phyloP scores from a whole-genome alignment of 2,329 filamentous ascomycete genomes.

The Alternaria incomplexa region DNA sequence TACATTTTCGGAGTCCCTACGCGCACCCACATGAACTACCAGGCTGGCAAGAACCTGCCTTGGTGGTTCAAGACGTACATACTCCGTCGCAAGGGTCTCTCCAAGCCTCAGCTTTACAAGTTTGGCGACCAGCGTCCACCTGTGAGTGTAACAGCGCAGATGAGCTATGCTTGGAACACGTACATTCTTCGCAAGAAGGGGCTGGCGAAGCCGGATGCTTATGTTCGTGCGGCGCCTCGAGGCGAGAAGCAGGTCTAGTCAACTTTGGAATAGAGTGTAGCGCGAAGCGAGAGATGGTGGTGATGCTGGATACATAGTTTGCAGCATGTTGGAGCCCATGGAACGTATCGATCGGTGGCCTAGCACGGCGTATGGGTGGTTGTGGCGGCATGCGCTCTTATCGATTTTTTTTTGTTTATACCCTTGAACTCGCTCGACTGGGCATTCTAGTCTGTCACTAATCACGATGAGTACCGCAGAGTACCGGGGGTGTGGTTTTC shows the following conservation, averaged over 20 bases:
- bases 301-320: background rate
- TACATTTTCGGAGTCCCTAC: slow-evolving; percentile 58
- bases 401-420: slow-evolving; percentile 11
- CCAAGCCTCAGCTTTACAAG: slow-evolving; percentile 49
- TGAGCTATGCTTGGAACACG: slow-evolving; percentile 27
- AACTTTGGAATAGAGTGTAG: background rate
- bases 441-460: background rate
- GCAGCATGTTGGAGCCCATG: background rate
- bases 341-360: background rate
- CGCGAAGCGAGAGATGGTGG: background rate
- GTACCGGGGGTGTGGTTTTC: background rate
- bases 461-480: background rate
- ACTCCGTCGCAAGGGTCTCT: slow-evolving; percentile 45
- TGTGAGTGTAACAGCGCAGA: slow-evolving; percentile 24
- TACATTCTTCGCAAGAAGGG: slow-evolving; percentile 28
- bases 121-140: slow-evolving; percentile 33
- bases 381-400: background rate
- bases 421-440: background rate
- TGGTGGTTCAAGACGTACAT: slow-evolving; percentile 57
- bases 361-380: background rate
- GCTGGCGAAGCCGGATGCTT: slow-evolving; percentile 20
- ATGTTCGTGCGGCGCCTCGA: slow-evolving; percentile 13
- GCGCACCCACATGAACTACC: slow-evolving; percentile 48
- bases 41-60: slow-evolving; percentile 41
- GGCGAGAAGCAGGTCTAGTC: slow-evolving; percentile 28